Evolutionary conservation across 331 rosid genomes (phyloP), one percentile per base, ranked within the genome.

Genomic region (Telfairia occidentalis): DNA sequence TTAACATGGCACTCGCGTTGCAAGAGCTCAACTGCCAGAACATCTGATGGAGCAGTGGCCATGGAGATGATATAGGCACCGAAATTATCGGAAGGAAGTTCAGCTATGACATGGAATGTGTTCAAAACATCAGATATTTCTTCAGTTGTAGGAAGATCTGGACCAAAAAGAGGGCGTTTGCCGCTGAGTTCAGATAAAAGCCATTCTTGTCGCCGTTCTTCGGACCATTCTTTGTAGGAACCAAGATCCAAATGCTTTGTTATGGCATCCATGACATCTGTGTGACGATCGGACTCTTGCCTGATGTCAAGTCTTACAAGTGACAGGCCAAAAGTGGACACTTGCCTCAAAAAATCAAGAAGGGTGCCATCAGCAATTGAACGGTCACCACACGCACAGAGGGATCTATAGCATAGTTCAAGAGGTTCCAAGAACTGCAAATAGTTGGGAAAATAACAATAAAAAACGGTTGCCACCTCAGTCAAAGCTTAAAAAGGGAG

Each of bases 41-140:
- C 99, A 81, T 95, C 99, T 59, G 99, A 95, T 11, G 99, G 87
- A 9, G 99, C 81, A 54, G 99, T 95, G 48, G 97, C 99, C 99
- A 95, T 95, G n/a, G 99, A 95, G 67, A 95, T 95, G 87, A 95
- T 95, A 52, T 95, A 95, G 66, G 99, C 99, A 66, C 99, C 97
- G 23, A 95, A 95, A 82, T 86, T 95, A 73, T 95, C 99, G 0
- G 93, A 11, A 53, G 97, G 97, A 49, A 95, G 92, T 83, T 95
- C 99, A 6, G 99, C 85, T 75, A 95, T 80, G 84, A 95, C 99
- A 72, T 83, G 96, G 72, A 95, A 79, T 4, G 99, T 92, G 38
- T 88, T 96, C 79, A 95, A 65, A 81, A 95, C 99, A 71, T 95
- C 97, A 74, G 86, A 79, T 48, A 95, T 95, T 83, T 95, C 99